Evolutionary conservation across 768 basidiomycete species (phyloP).

Genomic region (Suillus cothurnatus): DNA sequence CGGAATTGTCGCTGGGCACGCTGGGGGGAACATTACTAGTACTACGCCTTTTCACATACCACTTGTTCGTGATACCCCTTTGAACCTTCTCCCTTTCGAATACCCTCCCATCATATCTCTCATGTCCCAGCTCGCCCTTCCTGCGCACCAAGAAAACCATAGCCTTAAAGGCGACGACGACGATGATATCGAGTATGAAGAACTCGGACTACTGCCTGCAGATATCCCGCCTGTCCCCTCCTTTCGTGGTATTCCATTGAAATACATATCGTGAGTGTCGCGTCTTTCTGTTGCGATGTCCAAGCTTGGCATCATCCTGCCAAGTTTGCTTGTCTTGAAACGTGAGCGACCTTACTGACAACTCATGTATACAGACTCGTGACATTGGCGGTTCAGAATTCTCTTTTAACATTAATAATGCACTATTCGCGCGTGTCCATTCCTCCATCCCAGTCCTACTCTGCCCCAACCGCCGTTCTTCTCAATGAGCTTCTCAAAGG

Average conservation of each 20-base stretch:
- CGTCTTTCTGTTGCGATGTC: background rate
- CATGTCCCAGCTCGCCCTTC: constrained; percentile 24
- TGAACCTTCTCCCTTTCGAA: constrained; percentile 11
- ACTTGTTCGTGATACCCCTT: constrained; percentile 9
- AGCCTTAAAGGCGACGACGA: constrained; percentile 36
- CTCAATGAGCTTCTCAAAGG: constrained; percentile 95
- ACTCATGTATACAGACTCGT: constrained; percentile 53
- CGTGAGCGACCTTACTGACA: constrained; percentile 1
- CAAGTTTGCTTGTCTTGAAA: background rate
- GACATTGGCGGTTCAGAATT: constrained; percentile 92
- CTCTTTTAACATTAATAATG: constrained; percentile 89
- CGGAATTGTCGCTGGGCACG: constrained; percentile 4
- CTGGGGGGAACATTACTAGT: too few species aligned
- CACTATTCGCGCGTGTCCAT: constrained; percentile 91
- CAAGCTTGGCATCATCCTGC: background rate
- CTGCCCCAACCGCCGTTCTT: constrained; percentile 91
- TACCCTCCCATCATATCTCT: constrained; percentile 24
- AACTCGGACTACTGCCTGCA: constrained; percentile 41
- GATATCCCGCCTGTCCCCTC: constrained; percentile 47
- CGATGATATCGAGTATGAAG: constrained; percentile 46
- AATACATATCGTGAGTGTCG: constrained; percentile 73
- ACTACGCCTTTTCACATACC: constrained; percentile 7
- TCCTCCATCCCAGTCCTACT: constrained; percentile 76
- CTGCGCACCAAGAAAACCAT: constrained; percentile 19
- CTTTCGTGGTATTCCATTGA: constrained; percentile 71